Percentiles rank a stretch among this genome's conserved stretches.
phyloP scores from a whole-genome alignment of 768 basidiomycete genomes.

The Tephrocybe sp. region DNA sequence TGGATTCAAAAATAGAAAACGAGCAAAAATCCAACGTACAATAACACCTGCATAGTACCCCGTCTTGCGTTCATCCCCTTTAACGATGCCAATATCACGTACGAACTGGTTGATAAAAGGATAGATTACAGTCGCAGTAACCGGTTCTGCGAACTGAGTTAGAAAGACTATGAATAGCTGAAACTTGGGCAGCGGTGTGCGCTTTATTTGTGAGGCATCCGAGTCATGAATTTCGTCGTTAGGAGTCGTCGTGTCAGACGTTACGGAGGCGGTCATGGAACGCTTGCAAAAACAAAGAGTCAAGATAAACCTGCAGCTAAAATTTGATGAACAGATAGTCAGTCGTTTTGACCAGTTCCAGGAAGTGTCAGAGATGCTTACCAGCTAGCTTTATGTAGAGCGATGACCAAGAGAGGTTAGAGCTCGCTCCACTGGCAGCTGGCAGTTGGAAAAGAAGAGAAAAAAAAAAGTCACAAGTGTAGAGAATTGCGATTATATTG shows the following conservation, averaged over 20 bases:
- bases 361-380: no score
- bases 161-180: slow-evolving; percentile 35
- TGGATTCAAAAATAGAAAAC: not conserved
- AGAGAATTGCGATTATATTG: no score
- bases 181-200: slow-evolving; percentile 33
- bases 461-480: no score
- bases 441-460: no score
- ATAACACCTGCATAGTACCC: slow-evolving; percentile 50
- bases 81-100: slow-evolving; percentile 39
- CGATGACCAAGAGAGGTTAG: no score
- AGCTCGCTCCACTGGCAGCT: no score
- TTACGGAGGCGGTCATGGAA: no score
- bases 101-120: slow-evolving; percentile 46
- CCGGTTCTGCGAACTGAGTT: slow-evolving; percentile 32
- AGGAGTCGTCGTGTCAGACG: not conserved
- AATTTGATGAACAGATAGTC: no score
- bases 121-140: slow-evolving; percentile 37
- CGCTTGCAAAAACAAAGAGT: no score
- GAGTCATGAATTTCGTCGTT: not conserved
- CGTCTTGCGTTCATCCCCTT: slow-evolving; percentile 41
- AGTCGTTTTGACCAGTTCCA: no score
- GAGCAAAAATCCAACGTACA: slow-evolving; percentile 26
- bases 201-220: slow-evolving; percentile 7
- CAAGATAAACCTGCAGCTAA: no score
- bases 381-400: no score